phyloP scores from a whole-genome alignment of 768 basidiomycete species.

The Tephrocybe sp. region DNA sequence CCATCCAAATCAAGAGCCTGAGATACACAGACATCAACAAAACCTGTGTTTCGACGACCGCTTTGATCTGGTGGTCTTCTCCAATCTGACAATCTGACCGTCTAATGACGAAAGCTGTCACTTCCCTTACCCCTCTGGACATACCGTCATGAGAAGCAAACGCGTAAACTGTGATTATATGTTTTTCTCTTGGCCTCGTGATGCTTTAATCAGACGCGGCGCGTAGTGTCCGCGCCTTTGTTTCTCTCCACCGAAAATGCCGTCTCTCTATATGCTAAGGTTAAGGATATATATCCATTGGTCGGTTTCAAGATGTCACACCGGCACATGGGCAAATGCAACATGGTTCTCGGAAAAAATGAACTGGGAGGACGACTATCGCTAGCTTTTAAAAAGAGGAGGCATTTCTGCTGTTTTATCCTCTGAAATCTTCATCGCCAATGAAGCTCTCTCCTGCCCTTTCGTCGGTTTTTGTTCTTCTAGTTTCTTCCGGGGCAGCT shows the following conservation, averaged over 20 bases:
- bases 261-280: no score
- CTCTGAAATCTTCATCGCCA: neutral
- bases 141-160: neutral
- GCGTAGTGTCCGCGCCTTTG: neutral
- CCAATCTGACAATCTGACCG: no score
- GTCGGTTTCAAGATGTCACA: no score
- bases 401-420: neutral
- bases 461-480: constrained; percentile 13
- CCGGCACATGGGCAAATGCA: no score
- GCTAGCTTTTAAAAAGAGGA: neutral
- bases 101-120: neutral
- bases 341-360: no score
- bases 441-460: constrained; percentile 15
- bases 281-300: no score
- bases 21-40: neutral
- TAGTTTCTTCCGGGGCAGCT: constrained; percentile 18
- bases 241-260: no score
- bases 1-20: neutral
- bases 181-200: neutral
- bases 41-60: no score
- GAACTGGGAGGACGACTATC: neutral
- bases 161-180: neutral
- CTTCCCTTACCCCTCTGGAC: neutral
- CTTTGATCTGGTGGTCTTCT: no score
- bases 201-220: neutral